Percentiles rank a stretch among this genome's conserved stretches.
phyloP scores from a whole-genome alignment of 106 monocot genomes.

The Dendrobium chrysotoxum region DNA sequence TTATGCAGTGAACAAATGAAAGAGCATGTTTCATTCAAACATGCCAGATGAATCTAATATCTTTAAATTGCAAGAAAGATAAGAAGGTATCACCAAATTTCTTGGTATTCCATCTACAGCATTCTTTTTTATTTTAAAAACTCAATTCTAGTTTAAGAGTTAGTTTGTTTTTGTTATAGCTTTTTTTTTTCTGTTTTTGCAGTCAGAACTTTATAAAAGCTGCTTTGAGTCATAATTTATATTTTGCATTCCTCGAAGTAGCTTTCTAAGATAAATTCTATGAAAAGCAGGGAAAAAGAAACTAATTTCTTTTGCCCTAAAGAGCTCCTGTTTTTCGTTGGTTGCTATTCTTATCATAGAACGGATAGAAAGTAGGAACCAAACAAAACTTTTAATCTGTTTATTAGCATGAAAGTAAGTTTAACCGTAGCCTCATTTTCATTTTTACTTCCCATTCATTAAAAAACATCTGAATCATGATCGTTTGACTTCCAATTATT shows the following conservation, averaged over 20 bases:
- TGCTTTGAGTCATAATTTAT: too few species aligned
- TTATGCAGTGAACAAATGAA: background rate
- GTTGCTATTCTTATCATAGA: too few species aligned
- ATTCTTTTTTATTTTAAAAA: background rate
- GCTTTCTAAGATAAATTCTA: too few species aligned
- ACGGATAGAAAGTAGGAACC: too few species aligned
- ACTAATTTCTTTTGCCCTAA: too few species aligned
- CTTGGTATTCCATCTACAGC: background rate
- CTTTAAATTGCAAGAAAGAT: background rate
- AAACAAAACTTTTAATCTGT: background rate
- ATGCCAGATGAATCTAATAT: background rate
- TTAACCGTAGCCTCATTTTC: background rate
- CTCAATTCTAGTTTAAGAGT: background rate
- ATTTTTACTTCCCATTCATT: background rate
- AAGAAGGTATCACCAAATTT: background rate
- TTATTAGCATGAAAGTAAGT: background rate
- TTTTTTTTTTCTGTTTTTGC: too few species aligned
- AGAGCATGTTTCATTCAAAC: background rate
- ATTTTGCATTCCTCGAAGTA: too few species aligned
- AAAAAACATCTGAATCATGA: background rate
- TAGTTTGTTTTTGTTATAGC: too few species aligned
- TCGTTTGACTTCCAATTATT: background rate
- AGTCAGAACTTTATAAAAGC: too few species aligned
- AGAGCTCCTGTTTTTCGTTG: too few species aligned
- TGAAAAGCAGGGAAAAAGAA: too few species aligned